Percentiles rank a stretch among this genome's conserved stretches.
Evolutionary conservation across 2,329 filamentous ascomycete genomes (phyloP).

Genomic region (Chrysosporium keratinophilum): DNA sequence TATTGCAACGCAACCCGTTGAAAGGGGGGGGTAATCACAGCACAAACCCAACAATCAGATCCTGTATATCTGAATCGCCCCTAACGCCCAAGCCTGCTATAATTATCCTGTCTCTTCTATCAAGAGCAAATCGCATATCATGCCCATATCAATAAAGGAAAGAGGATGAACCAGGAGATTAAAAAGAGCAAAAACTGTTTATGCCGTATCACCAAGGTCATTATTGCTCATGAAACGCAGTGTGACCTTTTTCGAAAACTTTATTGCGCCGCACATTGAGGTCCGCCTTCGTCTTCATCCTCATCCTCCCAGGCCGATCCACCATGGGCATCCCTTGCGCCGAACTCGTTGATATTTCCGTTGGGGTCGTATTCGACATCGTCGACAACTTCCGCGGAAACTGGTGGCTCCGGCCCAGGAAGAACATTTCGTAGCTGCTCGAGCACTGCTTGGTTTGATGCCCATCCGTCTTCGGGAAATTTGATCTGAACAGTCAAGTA

Average conservation of each 20-base stretch:
- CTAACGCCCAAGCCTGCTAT: slow-evolving; percentile 9
- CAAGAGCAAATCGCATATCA: neutral
- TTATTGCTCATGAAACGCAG: neutral
- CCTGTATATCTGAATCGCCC: neutral
- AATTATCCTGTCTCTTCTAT: neutral
- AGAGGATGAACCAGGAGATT: neutral
- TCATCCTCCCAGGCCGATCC: slow-evolving; percentile 42
- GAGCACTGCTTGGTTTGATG: slow-evolving; percentile 59
- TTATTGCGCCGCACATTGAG: slow-evolving; percentile 43
- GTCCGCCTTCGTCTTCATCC: slow-evolving; percentile 33
- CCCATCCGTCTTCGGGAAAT: slow-evolving; percentile 82
- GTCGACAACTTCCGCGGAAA: slow-evolving; percentile 65
- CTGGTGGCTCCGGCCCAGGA: slow-evolving; percentile 50
- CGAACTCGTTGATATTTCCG: slow-evolving; percentile 64
- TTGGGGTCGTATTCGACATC: slow-evolving; percentile 81
- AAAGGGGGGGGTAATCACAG: neutral
- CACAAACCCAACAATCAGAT: neutral
- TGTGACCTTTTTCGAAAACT: neutral
- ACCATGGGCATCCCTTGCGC: slow-evolving; percentile 34
- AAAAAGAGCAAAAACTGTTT: neutral
- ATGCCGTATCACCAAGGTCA: neutral
- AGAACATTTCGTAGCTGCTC: slow-evolving; percentile 64
- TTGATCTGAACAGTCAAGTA: slow-evolving; percentile 77
- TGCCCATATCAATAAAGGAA: slow-evolving; percentile 1
- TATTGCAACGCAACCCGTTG: neutral